Conservation (phyloP, 2,329 filamentous ascomycete species). For the Hysterium pulicare region DNA sequence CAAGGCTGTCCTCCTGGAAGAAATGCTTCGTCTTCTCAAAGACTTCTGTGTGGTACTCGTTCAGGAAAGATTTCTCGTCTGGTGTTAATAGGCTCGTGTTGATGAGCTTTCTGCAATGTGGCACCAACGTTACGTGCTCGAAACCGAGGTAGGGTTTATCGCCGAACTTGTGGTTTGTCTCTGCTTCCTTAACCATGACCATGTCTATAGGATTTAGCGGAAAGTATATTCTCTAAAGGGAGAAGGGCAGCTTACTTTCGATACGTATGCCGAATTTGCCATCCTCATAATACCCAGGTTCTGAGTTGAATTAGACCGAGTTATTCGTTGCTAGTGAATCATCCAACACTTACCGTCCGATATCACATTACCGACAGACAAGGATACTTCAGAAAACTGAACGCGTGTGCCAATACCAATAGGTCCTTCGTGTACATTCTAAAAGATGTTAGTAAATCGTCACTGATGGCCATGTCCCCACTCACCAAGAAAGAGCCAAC, state of each 20-base stretch:
- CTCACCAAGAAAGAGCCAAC: constrained; percentile 78
- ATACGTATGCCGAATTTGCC: constrained; percentile 92
- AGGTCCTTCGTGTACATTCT: constrained; percentile 93
- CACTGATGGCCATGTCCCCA: neutral
- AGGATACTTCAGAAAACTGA: constrained; percentile 84
- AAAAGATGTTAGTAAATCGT: neutral
- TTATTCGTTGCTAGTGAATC: constrained; percentile 5
- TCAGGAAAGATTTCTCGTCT: constrained; percentile 80
- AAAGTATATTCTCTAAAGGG: constrained; percentile 2
- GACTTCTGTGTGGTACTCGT: constrained; percentile 78
- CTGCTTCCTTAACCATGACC: constrained; percentile 82
- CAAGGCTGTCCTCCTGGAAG: constrained; percentile 70
- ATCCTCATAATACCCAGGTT: constrained; percentile 97
- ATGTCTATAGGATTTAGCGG: constrained; percentile 54
- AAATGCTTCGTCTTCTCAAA: constrained; percentile 74
- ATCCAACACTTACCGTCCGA: constrained; percentile 56
- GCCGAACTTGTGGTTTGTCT: constrained; percentile 83
- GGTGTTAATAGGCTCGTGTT: constrained; percentile 68
- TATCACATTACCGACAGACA: constrained; percentile 89
- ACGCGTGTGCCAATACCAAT: constrained; percentile 93
- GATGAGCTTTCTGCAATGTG: constrained; percentile 86
- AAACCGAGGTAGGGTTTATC: constrained; percentile 94
- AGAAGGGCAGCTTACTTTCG: constrained; percentile 58
- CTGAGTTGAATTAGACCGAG: constrained; percentile 29
- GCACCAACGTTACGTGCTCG: constrained; percentile 96